Base-by-base conservation (phyloP, 2,329 filamentous ascomycete species). In the Diaporthe destruens region DNA sequence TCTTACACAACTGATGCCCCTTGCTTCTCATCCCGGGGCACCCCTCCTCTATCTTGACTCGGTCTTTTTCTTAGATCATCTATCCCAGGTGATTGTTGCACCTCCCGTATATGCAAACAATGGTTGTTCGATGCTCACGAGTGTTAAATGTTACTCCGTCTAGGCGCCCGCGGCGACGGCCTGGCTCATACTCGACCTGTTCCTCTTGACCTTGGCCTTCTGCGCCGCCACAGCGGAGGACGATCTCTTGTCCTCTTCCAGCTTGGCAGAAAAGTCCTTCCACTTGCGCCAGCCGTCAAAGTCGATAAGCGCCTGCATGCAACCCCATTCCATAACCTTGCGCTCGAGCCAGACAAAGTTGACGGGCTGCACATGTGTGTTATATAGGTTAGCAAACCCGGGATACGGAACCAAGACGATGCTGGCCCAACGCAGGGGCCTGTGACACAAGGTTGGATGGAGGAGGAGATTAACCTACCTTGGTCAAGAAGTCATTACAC, bases 311-410 rank as follows among this genome's bases (percentile, higher is more conserved):
- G 96, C 96, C 85, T 98, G 96, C 96, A 99, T 99, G 85, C 96
- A 98, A 71, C 96, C 96, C 96, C 96, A 99, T 86, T 99, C 96
- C 84, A 97, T 98, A 77, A 98, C 95, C 82, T 99, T 99, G 72
- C 96, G 91, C 81, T 98, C 94, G 34, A 99, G 89, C 95, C 96
- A 99, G 73, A 97, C 93, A 80, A 98, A 98, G 81, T 97, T 97
- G 77, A 99, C 96, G 25, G 96, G 96, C 94, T 98, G 79, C 55
- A 47, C 18, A 47, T 18, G 20, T 98, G 79, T 55, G 44, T 29
- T 4, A 53, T 18, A 12, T 5, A 14, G 2, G 59, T 80, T 70
- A 79, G 76, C 55, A 67, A 23, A 72, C 29, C n/a, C n/a, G n/a
- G n/a, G n/a, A n/a, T n/a, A 53, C 23, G 72, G 23, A 63, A 65